Conservation (phyloP, 2,329 filamentous ascomycete species). For the Diaporthe sp. region DNA sequence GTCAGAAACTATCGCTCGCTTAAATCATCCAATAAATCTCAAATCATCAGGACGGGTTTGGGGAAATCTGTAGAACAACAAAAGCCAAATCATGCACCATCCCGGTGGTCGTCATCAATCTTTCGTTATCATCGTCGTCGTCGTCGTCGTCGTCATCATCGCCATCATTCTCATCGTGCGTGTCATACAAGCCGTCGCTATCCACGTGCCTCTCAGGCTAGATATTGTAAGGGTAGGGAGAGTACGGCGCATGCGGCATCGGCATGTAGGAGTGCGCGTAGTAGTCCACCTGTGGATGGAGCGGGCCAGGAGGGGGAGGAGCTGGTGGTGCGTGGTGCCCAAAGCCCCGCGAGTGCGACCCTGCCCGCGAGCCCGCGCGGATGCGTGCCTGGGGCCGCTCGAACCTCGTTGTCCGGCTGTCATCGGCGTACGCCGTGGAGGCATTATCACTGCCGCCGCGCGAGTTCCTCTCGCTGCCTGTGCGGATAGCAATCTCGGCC, state of each 20-base stretch:
- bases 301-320: neutral
- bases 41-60: neutral
- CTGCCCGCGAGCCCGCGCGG: slow-evolving; percentile 64
- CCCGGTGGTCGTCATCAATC: slow-evolving; percentile 7
- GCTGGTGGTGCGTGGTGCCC: slow-evolving; percentile 19
- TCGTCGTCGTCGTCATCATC: slow-evolving; percentile 32
- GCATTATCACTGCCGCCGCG: slow-evolving; percentile 54
- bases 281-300: slow-evolving; percentile 28
- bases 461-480: slow-evolving; percentile 60
- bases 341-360: slow-evolving; percentile 53
- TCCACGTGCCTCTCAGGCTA: neutral
- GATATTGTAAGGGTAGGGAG: slow-evolving; percentile 35
- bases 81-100: slow-evolving; percentile 7
- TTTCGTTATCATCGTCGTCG: slow-evolving; percentile 3
- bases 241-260: slow-evolving; percentile 38
- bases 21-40: neutral
- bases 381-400: slow-evolving; percentile 60
- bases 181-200: slow-evolving; percentile 30
- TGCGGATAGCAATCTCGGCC: slow-evolving; percentile 70
- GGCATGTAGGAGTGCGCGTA: slow-evolving; percentile 6
- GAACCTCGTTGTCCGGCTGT: slow-evolving; percentile 55
- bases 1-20: slow-evolving; percentile 25
- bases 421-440: slow-evolving; percentile 58
- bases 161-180: slow-evolving; percentile 32
- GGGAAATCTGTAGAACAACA: neutral